Evolutionary conservation across 768 basidiomycete species (phyloP).

Genomic region (Tricholoma hemisulphureum): DNA sequence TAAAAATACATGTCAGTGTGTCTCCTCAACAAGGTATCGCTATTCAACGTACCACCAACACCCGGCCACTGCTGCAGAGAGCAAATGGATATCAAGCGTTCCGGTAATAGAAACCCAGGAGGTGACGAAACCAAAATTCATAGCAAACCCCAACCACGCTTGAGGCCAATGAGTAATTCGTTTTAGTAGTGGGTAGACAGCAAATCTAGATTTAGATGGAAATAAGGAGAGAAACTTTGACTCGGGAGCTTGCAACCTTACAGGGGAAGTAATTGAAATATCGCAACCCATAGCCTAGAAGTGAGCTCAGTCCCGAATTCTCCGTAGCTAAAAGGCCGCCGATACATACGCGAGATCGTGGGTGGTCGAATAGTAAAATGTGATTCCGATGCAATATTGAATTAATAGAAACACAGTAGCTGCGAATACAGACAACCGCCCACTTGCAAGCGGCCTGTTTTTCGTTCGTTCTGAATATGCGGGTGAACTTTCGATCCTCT

Average conservation of each 20-base stretch:
- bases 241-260: slow-evolving; percentile 19
- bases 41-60: slow-evolving; percentile 44
- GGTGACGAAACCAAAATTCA: slow-evolving; percentile 54
- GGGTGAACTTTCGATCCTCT: not conserved
- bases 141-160: slow-evolving; percentile 58
- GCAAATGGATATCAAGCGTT: slow-evolving; percentile 29
- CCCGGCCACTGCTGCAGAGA: slow-evolving; percentile 34
- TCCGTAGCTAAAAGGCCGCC: not conserved
- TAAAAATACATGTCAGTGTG: not conserved
- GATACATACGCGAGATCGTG: slow-evolving; percentile 16
- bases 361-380: slow-evolving; percentile 33
- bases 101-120: slow-evolving; percentile 45
- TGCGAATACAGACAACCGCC: slow-evolving; percentile 42
- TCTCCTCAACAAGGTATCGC: not conserved
- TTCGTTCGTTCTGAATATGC: slow-evolving; percentile 43
- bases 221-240: not conserved
- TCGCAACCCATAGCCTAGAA: slow-evolving; percentile 38
- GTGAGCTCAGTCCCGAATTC: not conserved
- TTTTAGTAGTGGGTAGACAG: slow-evolving; percentile 54
- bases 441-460: slow-evolving; percentile 47
- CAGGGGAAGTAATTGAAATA: slow-evolving; percentile 49
- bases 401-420: slow-evolving; percentile 40
- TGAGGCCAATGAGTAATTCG: slow-evolving; percentile 61
- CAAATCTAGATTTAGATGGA: slow-evolving; percentile 26
- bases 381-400: slow-evolving; percentile 40